Conservation (phyloP, 73 alveolate species). For the Paramecium caudatum region DNA sequence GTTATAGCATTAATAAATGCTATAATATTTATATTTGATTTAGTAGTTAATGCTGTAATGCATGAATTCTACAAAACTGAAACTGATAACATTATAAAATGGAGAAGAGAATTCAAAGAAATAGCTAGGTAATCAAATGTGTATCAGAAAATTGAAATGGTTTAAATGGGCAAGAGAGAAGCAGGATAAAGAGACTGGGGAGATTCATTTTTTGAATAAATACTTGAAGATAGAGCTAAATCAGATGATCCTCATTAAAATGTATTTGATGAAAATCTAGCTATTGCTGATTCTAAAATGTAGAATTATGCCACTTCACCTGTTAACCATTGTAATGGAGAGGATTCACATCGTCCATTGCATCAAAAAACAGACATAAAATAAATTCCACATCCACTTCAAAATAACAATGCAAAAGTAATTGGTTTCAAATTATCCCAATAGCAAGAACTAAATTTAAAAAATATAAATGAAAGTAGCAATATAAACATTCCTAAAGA, state of each 20-base stretch:
- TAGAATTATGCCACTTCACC: neutral
- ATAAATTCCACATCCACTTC: neutral
- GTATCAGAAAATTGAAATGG: constrained; percentile 19
- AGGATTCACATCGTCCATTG: neutral
- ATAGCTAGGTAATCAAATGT: constrained; percentile 36
- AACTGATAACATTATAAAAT: neutral
- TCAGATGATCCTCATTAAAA: neutral
- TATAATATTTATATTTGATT: constrained; percentile 62
- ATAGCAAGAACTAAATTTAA: neutral
- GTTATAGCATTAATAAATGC: constrained; percentile 41
- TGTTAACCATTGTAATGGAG: neutral
- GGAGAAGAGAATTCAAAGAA: constrained; percentile 58
- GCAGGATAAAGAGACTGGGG: constrained; percentile 63
- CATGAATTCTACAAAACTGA: constrained; percentile 58
- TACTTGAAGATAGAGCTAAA: constrained; percentile 30
- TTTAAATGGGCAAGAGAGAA: constrained; percentile 44
- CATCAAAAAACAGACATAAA: neutral
- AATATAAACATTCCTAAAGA: neutral
- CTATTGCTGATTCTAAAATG: neutral
- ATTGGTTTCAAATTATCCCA: neutral
- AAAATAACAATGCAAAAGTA: neutral
- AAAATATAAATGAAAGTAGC: constrained; percentile 16
- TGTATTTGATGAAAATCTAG: constrained; percentile 3
- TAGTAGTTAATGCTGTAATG: constrained; percentile 44
- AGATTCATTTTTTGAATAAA: constrained; percentile 29